A percentile compares a stretch with the other conserved stretches of the same genome.
Conservation (phyloP, 2,329 filamentous ascomycete species). For the Didymella arachidicola region DNA sequence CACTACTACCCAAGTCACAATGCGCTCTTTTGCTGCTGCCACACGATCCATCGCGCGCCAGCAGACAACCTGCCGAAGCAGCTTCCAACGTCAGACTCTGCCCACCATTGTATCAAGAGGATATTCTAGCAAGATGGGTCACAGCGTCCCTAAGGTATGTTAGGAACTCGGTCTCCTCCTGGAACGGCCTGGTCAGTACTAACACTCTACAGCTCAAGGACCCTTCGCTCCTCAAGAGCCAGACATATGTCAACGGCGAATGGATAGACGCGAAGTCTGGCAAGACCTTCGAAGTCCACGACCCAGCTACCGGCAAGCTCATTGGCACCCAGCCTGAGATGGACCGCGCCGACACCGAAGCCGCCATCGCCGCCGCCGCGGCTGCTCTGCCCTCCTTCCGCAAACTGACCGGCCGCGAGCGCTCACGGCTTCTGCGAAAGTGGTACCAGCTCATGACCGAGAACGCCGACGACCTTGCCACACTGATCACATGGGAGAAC, state of each 20-base stretch:
- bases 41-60: slow-evolving; percentile 44
- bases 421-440: slow-evolving; percentile 74
- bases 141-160: slow-evolving; percentile 53
- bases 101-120: slow-evolving; percentile 48
- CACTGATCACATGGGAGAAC: slow-evolving; percentile 87
- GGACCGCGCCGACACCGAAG: slow-evolving; percentile 76
- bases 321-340: slow-evolving; percentile 90
- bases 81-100: slow-evolving; percentile 43
- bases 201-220: slow-evolving; percentile 54
- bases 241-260: slow-evolving; percentile 89
- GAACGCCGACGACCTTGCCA: slow-evolving; percentile 81
- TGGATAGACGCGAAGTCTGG: slow-evolving; percentile 87
- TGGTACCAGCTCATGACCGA: slow-evolving; percentile 84
- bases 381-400: slow-evolving; percentile 77
- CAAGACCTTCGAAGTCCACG: slow-evolving; percentile 87
- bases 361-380: slow-evolving; percentile 83
- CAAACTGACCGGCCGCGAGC: slow-evolving; percentile 75
- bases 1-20: slow-evolving; percentile 23
- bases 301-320: slow-evolving; percentile 81
- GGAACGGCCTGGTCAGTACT: slow-evolving; percentile 10
- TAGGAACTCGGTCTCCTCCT: too few relatives aligned
- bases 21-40: slow-evolving; percentile 46
- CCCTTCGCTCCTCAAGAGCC: slow-evolving; percentile 76
- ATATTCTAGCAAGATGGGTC: slow-evolving; percentile 53
- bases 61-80: slow-evolving; percentile 37